Evolutionary conservation across 441 rosid species (phyloP), one percentile per base, ranked within the genome.

Genomic region (Flueggea neowawraea): DNA sequence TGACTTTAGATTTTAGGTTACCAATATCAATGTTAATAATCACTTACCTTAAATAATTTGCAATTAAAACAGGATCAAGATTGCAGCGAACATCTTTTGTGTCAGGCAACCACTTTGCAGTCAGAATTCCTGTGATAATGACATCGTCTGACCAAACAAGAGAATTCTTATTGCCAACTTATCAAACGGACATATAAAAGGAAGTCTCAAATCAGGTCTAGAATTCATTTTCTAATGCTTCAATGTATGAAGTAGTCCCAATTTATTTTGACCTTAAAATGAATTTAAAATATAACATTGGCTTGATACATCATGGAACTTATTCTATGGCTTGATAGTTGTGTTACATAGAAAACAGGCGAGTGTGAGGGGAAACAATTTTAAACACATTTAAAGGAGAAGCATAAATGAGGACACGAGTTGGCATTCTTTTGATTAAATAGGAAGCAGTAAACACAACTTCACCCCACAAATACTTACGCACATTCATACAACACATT

Each of bases 41-140:
- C 48, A 73, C 55, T 69, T 80, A 91, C 99, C 95, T 89, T 67
- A 88, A 80, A 77, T 91, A 84, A 69, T 95, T 91, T 47, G 96
- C 98, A 69, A 91, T 74, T 72, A 95, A 72, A 62, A 85, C 69
- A 52, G 97, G 98, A 63, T 91, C 97, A 79, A 95, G 98, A 76
- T 88, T 96, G 68, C 95, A 88, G 51, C 98, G 95, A 14, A 91
- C 99, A 54, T 95, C 99, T 80, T 83, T 95, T 60, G 89, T 58
- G 69, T 91, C 95, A 69, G 92, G 90, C 74, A 98, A 89, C 99
- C 99, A 95, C 74, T 85, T 90, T 55, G 97, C 89, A 51, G 97
- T 95, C 75, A 95, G 77, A 72, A 89, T 69, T 57, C 97, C 98
- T 58, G 98, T 86, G 60, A 86, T 84, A 67, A 89, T 87, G 64